A percentile compares a stretch with the other conserved stretches of the same genome.
These are phyloP conservation scores for Russula foetens DNA, from an alignment of 768 basidiomycete genomes.

Conservation along the genomic window DNA sequence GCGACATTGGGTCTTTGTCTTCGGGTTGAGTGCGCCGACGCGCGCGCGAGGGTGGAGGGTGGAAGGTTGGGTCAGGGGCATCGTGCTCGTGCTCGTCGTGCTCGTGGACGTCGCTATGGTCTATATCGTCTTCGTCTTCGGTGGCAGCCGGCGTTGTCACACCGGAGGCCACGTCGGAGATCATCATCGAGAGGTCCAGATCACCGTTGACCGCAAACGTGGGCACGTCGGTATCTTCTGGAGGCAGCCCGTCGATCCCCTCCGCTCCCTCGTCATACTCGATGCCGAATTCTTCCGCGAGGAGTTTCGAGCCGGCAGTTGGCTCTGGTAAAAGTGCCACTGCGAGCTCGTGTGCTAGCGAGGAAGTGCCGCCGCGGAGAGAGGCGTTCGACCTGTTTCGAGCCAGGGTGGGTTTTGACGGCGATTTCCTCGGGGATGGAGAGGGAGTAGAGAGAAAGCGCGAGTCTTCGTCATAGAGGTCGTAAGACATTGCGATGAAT, in stretches of 20 bases:
- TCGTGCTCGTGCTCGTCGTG: conserved; percentile 16
- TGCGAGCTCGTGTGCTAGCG: conserved; percentile 81
- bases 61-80: conserved; percentile 37
- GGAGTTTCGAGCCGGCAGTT: conserved; percentile 60
- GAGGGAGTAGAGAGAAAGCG: conserved; percentile 26
- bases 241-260: conserved; percentile 49
- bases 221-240: conserved; percentile 23
- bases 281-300: conserved; percentile 85
- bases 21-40: conserved; percentile 28
- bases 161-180: not conserved
- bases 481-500: conserved; percentile 11
- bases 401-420: conserved; percentile 25
- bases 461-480: conserved; percentile 19
- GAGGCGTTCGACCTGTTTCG: conserved; percentile 43
- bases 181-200: conserved; percentile 21
- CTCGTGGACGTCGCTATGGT: not conserved
- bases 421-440: conserved; percentile 25
- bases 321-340: conserved; percentile 86
- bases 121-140: conserved; percentile 23
- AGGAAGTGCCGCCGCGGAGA: conserved; percentile 39
- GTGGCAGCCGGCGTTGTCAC: conserved; percentile 18
- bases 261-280: conserved; percentile 85
- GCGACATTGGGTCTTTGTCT: conserved; percentile 62
- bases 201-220: conserved; percentile 29
- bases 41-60: conserved; percentile 28